phyloP scores from a whole-genome alignment of 2,329 filamentous ascomycete genomes.

The Echinosphaeria canescens region DNA sequence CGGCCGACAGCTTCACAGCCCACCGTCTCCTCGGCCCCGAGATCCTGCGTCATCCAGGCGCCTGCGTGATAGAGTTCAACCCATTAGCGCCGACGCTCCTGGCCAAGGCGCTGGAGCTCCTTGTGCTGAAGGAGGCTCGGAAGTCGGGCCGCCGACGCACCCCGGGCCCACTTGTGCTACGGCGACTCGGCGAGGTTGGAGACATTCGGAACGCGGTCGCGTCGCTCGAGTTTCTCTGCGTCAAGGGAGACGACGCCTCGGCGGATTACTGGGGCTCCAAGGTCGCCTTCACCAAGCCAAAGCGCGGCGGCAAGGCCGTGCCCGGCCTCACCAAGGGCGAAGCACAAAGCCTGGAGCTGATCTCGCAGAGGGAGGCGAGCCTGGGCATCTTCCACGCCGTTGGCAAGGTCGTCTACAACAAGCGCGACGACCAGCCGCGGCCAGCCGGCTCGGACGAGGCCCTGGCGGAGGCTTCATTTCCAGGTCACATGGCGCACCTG shows the following conservation, averaged over 20 bases:
- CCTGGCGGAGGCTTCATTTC: conserved; percentile 31
- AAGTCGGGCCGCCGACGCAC: conserved; percentile 55
- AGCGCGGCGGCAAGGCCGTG: conserved; percentile 32
- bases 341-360: conserved; percentile 53
- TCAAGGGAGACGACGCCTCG: conserved; percentile 54
- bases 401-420: conserved; percentile 93
- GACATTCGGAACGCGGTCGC: conserved; percentile 88
- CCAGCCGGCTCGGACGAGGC: conserved; percentile 14
- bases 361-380: conserved; percentile 74
- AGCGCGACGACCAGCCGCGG: conserved; percentile 37
- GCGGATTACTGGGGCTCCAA: conserved; percentile 64
- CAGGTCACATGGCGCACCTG: conserved; percentile 31
- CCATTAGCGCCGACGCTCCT: conserved; percentile 72
- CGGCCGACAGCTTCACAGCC: conserved; percentile 80
- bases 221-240: conserved; percentile 76
- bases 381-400: conserved; percentile 93
- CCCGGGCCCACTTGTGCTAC: conserved; percentile 59
- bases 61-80: conserved; percentile 79
- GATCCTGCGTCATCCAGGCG: conserved; percentile 60
- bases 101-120: conserved; percentile 59
- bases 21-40: conserved; percentile 77
- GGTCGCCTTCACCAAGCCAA: conserved; percentile 47
- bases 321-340: conserved; percentile 54
- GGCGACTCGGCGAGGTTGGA: conserved; percentile 63
- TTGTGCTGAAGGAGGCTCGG: conserved; percentile 69